Evolutionary conservation across 2,329 filamentous ascomycete species (phyloP).

Genomic region (Nigrospora sphaerica): DNA sequence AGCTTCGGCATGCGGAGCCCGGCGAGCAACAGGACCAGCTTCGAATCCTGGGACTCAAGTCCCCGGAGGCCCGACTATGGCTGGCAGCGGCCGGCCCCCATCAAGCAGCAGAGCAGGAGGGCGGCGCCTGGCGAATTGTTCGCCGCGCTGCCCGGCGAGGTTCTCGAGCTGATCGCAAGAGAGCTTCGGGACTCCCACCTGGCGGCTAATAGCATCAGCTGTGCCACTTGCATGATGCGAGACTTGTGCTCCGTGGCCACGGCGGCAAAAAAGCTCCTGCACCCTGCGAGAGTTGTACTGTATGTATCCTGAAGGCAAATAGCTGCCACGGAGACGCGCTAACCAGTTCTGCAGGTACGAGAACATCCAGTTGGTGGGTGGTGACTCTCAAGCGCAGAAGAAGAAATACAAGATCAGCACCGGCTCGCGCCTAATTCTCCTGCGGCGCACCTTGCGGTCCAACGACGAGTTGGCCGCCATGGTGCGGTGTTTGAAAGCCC

Average conservation of each 20-base stretch:
- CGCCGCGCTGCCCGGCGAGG: slow-evolving; percentile 48
- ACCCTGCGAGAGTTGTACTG: slow-evolving; percentile 42
- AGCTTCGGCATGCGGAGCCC: slow-evolving; percentile 22
- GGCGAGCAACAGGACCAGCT: slow-evolving; percentile 28
- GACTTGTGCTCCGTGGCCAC: slow-evolving; percentile 46
- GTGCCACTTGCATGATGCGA: slow-evolving; percentile 59
- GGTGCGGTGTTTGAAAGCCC: slow-evolving; percentile 52
- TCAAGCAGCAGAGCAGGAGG: slow-evolving; percentile 26
- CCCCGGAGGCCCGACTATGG: slow-evolving; percentile 18
- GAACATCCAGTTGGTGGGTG: slow-evolving; percentile 50
- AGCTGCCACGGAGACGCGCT: background rate
- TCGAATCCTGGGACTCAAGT: slow-evolving; percentile 30
- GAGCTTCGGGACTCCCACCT: slow-evolving; percentile 47
- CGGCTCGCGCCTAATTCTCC: slow-evolving; percentile 45
- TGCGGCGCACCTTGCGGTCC: slow-evolving; percentile 49
- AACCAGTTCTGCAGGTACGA: slow-evolving; percentile 36
- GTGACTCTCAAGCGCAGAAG: slow-evolving; percentile 47
- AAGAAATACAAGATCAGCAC: slow-evolving; percentile 49
- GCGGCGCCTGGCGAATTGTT: slow-evolving; percentile 44
- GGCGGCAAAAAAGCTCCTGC: slow-evolving; percentile 43
- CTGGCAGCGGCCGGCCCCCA: slow-evolving; percentile 24
- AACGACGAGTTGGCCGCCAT: slow-evolving; percentile 45
- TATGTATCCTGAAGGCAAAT: slow-evolving; percentile 24
- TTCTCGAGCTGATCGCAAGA: slow-evolving; percentile 48
- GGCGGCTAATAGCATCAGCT: slow-evolving; percentile 39